Conservation (phyloP, 805 yeast species). For the Metschnikowia arizonensis region DNA sequence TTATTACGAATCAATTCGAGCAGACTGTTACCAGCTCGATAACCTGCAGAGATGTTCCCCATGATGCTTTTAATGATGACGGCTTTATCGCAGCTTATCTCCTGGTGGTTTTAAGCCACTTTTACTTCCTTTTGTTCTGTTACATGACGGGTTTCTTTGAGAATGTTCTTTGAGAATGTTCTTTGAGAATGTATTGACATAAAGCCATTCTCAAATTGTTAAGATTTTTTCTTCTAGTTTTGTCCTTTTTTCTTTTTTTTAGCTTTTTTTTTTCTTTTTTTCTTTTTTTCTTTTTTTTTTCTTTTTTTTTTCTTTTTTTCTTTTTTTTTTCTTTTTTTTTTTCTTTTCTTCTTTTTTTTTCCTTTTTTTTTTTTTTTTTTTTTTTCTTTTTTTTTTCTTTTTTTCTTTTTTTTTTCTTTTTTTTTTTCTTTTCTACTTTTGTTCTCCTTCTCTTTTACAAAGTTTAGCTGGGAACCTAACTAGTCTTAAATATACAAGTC, state of each 20-base stretch:
- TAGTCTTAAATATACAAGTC: neutral
- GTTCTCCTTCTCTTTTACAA: neutral
- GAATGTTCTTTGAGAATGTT: no score
- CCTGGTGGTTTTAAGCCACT: neutral
- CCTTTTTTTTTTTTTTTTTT: constrained; percentile 9
- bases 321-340: constrained; percentile 2
- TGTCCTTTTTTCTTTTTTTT: constrained; percentile 4
- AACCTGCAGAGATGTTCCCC: neutral
- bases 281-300: constrained; percentile 2
- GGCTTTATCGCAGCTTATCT: neutral
- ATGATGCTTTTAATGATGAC: neutral
- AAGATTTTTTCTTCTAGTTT: neutral
- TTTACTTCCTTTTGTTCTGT: neutral
- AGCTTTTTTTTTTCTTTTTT: constrained; percentile 2
- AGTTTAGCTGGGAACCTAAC: neutral
- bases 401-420: no score
- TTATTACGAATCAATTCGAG: neutral
- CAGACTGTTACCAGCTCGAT: neutral
- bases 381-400: constrained; percentile 1
- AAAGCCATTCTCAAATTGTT: neutral
- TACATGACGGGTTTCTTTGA: neutral
- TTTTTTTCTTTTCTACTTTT: no score
- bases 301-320: constrained; percentile 3
- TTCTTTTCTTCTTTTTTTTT: constrained; percentile 9
- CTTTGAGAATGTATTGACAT: neutral